phyloP scores from a whole-genome alignment of 2,329 filamentous ascomycete genomes.

The Neonectria hederae region DNA sequence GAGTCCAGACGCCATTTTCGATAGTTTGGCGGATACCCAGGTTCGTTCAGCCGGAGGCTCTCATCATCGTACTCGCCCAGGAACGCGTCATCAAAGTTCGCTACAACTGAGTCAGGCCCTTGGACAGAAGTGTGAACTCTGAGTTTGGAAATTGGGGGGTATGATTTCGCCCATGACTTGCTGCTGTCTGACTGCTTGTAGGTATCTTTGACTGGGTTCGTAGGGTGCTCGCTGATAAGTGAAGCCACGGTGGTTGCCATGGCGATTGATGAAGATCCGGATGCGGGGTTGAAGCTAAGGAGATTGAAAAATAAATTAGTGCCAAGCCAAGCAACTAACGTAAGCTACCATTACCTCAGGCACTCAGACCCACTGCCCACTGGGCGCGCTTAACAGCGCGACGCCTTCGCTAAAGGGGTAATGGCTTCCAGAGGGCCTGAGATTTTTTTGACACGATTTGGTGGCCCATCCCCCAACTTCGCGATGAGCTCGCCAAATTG shows the following conservation, averaged over 20 bases:
- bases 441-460: too few species aligned
- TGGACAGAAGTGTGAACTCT: neutral
- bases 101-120: neutral
- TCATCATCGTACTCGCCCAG: neutral
- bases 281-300: constrained; percentile 3
- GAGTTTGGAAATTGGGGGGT: neutral
- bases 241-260: neutral
- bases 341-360: too few species aligned
- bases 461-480: too few species aligned
- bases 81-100: neutral
- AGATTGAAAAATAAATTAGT: too few species aligned
- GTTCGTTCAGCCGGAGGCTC: neutral
- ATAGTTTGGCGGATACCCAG: constrained; percentile 1
- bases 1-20: constrained; percentile 3
- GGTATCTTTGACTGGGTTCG: neutral
- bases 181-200: neutral
- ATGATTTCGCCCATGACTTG: neutral
- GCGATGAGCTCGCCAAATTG: too few species aligned
- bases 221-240: neutral
- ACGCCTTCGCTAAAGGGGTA: too few species aligned
- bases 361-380: too few species aligned
- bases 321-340: too few species aligned
- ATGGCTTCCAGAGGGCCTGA: too few species aligned
- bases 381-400: too few species aligned
- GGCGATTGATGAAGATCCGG: neutral